phyloP scores from a whole-genome alignment of 768 basidiomycete genomes.

The Suillus cothurnatus region DNA sequence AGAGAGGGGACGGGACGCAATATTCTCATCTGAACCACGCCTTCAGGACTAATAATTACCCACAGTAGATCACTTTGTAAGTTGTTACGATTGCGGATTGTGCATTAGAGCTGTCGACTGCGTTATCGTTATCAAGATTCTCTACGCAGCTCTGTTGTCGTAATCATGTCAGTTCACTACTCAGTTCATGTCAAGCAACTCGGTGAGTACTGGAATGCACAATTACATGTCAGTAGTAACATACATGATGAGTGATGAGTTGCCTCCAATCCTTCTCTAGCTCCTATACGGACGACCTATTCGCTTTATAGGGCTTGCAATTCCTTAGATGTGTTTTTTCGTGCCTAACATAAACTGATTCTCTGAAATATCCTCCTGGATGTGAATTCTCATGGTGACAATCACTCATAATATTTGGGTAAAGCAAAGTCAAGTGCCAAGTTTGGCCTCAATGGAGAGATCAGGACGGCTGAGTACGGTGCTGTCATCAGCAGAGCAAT shows the following conservation, averaged over 20 bases:
- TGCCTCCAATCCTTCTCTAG: not conserved
- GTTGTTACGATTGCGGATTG: not conserved
- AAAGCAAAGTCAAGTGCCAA: not conserved
- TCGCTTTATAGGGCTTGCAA: no score
- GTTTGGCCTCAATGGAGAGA: not conserved
- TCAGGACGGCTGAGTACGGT: not conserved
- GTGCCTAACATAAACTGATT: no score
- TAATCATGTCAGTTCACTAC: not conserved
- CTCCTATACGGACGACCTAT: no score
- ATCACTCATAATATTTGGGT: no score
- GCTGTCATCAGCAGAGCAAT: not conserved
- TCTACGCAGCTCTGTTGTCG: not conserved
- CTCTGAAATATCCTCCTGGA: not conserved
- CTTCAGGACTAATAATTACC: not conserved
- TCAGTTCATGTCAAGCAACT: not conserved
- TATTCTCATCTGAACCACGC: not conserved
- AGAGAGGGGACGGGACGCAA: not conserved
- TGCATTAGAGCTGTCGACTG: not conserved
- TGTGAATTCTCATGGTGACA: no score
- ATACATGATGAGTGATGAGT: not conserved
- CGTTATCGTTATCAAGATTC: not conserved
- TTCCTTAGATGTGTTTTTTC: no score
- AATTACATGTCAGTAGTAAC: not conserved
- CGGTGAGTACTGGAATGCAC: not conserved
- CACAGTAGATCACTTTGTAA: not conserved